A percentile compares a stretch with the other conserved stretches of the same genome.
Evolutionary conservation across 768 basidiomycete species (phyloP).

Genomic region (Paxillus ammoniavirescens): DNA sequence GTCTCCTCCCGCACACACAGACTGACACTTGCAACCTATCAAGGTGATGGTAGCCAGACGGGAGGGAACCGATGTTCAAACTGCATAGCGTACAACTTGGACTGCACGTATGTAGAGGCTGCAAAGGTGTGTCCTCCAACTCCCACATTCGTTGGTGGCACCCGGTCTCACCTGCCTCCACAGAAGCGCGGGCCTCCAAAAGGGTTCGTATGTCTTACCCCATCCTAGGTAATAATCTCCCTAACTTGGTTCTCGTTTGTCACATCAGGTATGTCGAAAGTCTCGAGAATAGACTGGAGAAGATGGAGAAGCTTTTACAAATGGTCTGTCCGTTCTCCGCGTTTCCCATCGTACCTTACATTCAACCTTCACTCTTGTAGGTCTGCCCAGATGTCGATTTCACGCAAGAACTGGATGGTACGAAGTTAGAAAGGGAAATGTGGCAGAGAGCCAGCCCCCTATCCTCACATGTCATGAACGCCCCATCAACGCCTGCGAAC

Average conservation of each 20-base stretch:
- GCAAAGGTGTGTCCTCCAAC: constrained; percentile 41
- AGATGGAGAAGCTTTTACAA: constrained; percentile 60
- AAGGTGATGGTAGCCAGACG: constrained; percentile 63
- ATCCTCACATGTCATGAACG: constrained; percentile 14
- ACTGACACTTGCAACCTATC: not conserved
- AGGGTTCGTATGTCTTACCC: constrained; percentile 21
- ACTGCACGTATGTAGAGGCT: constrained; percentile 58
- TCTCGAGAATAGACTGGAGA: constrained; percentile 59
- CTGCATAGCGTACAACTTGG: constrained; percentile 45
- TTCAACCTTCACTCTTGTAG: constrained; percentile 32
- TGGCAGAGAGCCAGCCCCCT: constrained; percentile 28
- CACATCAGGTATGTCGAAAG: constrained; percentile 58
- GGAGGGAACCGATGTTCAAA: constrained; percentile 55
- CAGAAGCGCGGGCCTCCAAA: constrained; percentile 43
- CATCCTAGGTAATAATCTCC: not conserved
- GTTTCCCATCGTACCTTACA: constrained; percentile 3
- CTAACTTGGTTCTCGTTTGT: not conserved
- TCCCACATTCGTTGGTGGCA: not conserved
- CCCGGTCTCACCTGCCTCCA: not conserved
- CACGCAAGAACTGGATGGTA: constrained; percentile 52
- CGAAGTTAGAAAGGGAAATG: constrained; percentile 36
- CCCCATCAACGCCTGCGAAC: constrained; percentile 9
- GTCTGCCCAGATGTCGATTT: constrained; percentile 65
- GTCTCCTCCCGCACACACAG: not conserved
- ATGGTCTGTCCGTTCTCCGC: constrained; percentile 35